phyloP scores from a whole-genome alignment of 176 grass and related monocot species.

The Rhynchospora pubera region DNA sequence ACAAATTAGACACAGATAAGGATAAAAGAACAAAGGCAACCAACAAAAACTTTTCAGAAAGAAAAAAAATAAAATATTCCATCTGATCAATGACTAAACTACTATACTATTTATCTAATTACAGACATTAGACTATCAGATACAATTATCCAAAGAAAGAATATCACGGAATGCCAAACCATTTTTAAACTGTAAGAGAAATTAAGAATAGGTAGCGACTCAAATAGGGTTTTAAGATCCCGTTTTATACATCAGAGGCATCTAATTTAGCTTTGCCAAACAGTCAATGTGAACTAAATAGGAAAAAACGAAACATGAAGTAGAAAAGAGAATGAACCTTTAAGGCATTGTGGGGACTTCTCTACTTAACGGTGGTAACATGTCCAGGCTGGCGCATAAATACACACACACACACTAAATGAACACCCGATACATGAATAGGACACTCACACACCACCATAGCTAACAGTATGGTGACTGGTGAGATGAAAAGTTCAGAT shows the following conservation, averaged over 20 bases:
- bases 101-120: not conserved
- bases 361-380: conserved; percentile 13
- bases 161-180: not conserved
- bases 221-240: not conserved
- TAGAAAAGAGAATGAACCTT: conserved; percentile 6
- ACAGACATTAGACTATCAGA: not conserved
- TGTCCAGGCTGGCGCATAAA: conserved; percentile 21
- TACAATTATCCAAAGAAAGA: not conserved
- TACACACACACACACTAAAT: conserved; percentile 1
- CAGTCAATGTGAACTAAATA: not conserved
- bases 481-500: conserved; percentile 6
- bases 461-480: not conserved
- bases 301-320: not conserved
- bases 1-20: conserved; percentile 2
- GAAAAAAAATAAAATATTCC: conserved; percentile 23
- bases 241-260: not conserved
- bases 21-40: conserved; percentile 29
- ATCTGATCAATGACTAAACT: conserved; percentile 10
- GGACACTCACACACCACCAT: not conserved
- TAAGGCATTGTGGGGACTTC: conserved; percentile 11
- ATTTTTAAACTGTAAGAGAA: not conserved
- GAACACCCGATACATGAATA: conserved; percentile 14
- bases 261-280: not conserved
- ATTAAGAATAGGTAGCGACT: not conserved
- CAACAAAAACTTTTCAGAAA: conserved; percentile 31